These are phyloP conservation scores for Royoungia palumana DNA, from an alignment of 768 basidiomycete genomes.

Conservation along the genomic window DNA sequence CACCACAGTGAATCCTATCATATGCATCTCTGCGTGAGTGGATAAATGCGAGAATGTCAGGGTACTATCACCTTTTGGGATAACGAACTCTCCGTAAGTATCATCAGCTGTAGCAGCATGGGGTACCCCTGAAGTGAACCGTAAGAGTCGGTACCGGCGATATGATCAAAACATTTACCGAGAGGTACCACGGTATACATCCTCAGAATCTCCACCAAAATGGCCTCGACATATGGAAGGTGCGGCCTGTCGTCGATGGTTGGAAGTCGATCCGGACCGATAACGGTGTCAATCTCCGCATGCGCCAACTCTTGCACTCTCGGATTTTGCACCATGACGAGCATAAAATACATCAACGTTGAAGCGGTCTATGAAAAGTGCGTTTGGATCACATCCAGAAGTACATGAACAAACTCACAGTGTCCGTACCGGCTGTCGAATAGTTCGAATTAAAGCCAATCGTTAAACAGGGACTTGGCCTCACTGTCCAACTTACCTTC, in stretches of 20 bases:
- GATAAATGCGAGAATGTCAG: no score
- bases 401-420: conserved; percentile 3
- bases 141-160: background rate
- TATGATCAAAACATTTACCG: conserved; percentile 6
- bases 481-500: conserved; percentile 12
- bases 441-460: background rate
- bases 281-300: conserved; percentile 26
- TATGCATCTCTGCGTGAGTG: conserved; percentile 20
- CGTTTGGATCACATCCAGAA: background rate
- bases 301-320: conserved; percentile 25
- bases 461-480: background rate
- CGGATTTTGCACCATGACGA: conserved; percentile 28
- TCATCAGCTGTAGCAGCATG: conserved; percentile 24
- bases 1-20: conserved; percentile 13
- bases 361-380: conserved; percentile 18
- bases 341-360: conserved; percentile 22
- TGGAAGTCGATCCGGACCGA: conserved; percentile 22
- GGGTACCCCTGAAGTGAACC: conserved; percentile 17
- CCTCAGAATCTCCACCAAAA: conserved; percentile 35
- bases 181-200: conserved; percentile 27
- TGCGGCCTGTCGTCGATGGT: conserved; percentile 22
- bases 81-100: conserved; percentile 33
- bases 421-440: conserved; percentile 21
- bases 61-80: conserved; percentile 36
- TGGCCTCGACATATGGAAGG: conserved; percentile 43